These are phyloP conservation scores for Boeremia lycopersici DNA, from an alignment of 2,329 filamentous ascomycete genomes.

Conservation along the genomic window DNA sequence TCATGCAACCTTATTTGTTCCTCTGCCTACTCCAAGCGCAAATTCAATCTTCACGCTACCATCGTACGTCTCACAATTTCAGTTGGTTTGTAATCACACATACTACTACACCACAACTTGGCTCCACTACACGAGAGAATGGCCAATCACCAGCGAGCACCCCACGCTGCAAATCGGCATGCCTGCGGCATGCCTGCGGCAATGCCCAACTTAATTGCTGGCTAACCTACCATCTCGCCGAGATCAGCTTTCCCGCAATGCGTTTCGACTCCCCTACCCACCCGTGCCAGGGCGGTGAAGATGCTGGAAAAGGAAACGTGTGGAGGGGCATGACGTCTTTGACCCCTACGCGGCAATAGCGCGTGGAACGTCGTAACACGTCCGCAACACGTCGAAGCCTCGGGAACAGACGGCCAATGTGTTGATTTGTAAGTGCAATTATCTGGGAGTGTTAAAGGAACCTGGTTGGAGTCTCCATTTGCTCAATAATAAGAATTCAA, in stretches of 20 bases:
- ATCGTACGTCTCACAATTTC: no score
- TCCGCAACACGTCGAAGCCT: conserved; percentile 11
- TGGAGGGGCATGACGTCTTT: conserved; percentile 11
- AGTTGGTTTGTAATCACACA: no score
- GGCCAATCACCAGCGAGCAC: no score
- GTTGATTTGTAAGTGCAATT: conserved; percentile 18
- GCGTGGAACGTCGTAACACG: background rate
- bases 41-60: no score
- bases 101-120: no score
- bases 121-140: no score
- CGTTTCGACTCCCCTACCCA: conserved; percentile 1
- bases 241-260: conserved; percentile 4
- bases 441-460: background rate
- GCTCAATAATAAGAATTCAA: background rate
- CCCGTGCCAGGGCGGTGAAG: conserved; percentile 1
- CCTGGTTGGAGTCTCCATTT: background rate
- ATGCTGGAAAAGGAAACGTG: conserved; percentile 6
- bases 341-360: background rate
- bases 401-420: conserved; percentile 10
- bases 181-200: no score
- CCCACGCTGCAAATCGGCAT: no score
- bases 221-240: conserved; percentile 4
- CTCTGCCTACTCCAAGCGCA: no score
- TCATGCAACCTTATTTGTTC: no score
- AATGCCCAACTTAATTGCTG: conserved; percentile 9